A percentile compares a stretch with the other conserved stretches of the same genome.
These are phyloP conservation scores for Meyerozyma carpophila DNA, from an alignment of 1,139 yeast species.

Conservation along the genomic window DNA sequence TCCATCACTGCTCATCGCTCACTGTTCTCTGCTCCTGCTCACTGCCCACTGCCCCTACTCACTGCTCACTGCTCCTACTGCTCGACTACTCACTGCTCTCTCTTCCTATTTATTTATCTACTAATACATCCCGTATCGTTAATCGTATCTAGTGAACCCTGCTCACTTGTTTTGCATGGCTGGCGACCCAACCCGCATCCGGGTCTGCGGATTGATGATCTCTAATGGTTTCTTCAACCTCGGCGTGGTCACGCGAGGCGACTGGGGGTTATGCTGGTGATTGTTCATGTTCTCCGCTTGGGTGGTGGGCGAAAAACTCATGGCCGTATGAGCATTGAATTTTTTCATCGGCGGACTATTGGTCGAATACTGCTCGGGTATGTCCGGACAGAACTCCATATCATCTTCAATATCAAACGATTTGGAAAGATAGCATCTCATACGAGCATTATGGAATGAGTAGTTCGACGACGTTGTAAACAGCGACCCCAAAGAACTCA, in stretches of 20 bases:
- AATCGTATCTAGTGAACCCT: constrained; percentile 1
- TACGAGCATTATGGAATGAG: constrained; percentile 38
- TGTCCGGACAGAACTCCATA: constrained; percentile 62
- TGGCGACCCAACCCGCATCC: constrained; percentile 60
- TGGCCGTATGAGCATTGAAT: constrained; percentile 58
- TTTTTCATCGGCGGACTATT: constrained; percentile 21
- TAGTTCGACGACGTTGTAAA: constrained; percentile 18
- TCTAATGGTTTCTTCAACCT: constrained; percentile 61
- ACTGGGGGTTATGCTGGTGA: constrained; percentile 10
- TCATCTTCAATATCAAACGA: constrained; percentile 65
- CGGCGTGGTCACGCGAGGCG: constrained; percentile 48
- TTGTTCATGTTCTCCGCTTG: constrained; percentile 2
- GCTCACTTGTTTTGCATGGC: constrained; percentile 14
- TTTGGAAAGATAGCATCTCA: constrained; percentile 47
- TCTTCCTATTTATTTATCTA: background rate
- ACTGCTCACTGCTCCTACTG: too few relatives aligned
- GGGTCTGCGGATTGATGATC: constrained; percentile 76
- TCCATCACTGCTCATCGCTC: too few relatives aligned
- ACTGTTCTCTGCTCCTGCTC: too few relatives aligned
- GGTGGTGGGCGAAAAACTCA: constrained; percentile 45
- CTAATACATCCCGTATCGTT: background rate
- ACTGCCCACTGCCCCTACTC: too few relatives aligned
- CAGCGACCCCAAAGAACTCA: constrained; percentile 8
- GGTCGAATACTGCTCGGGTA: constrained; percentile 16
- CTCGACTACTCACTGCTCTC: too few relatives aligned